Conservation (phyloP, 2,329 filamentous ascomycete genomes). For the Fusarium sp. region DNA sequence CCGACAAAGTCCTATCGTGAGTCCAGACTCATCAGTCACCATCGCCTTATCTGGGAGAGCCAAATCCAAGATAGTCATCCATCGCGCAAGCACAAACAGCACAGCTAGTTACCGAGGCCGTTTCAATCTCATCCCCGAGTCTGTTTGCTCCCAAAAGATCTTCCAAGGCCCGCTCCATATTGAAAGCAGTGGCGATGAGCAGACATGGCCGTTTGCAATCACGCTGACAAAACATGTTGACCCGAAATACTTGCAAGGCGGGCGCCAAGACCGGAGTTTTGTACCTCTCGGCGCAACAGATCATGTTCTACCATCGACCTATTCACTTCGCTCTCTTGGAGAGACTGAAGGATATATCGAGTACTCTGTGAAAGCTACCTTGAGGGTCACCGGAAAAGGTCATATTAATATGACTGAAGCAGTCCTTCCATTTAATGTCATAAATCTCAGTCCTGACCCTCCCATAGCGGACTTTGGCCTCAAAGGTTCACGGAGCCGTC, state of each 20-base stretch:
- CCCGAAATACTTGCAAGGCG: not conserved
- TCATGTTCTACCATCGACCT: slow-evolving; percentile 12
- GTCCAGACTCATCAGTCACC: slow-evolving; percentile 32
- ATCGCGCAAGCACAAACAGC: not conserved
- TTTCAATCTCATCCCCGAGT: slow-evolving; percentile 30
- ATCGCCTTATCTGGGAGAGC: slow-evolving; percentile 40
- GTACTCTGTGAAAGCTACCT: slow-evolving; percentile 47
- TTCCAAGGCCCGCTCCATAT: slow-evolving; percentile 44
- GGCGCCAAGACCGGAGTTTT: not conserved
- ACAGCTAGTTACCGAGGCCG: not conserved
- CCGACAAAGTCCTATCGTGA: slow-evolving; percentile 36
- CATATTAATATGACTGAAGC: slow-evolving; percentile 16
- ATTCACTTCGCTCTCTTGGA: not conserved
- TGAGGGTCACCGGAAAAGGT: slow-evolving; percentile 19
- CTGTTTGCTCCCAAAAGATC: slow-evolving; percentile 7
- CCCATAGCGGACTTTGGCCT: slow-evolving; percentile 34
- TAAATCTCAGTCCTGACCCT: not conserved
- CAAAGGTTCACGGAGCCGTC: not conserved
- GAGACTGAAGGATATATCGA: slow-evolving; percentile 36
- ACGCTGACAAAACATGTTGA: slow-evolving; percentile 38
- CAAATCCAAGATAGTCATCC: slow-evolving; percentile 38
- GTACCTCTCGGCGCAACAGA: not conserved
- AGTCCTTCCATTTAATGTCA: slow-evolving; percentile 37
- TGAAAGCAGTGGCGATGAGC: slow-evolving; percentile 4
- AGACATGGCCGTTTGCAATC: slow-evolving; percentile 45